Conservation (phyloP, 371 early-diverging fungal species). For the Vairimorpha apis region DNA sequence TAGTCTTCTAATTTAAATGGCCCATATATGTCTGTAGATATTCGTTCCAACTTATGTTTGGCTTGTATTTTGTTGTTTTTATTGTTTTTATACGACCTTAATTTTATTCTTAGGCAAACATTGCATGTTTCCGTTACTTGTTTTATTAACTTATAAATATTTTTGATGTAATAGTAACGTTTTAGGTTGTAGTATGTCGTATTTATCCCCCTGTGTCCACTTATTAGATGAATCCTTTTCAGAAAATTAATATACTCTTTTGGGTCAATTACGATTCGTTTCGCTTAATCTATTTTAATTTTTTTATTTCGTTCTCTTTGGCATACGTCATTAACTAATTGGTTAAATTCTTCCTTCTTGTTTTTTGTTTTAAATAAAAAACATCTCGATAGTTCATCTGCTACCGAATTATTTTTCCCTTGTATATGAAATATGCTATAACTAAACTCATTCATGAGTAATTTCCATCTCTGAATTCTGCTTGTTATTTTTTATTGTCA, state of each 20-base stretch:
- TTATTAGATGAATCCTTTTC: slow-evolving; percentile 9
- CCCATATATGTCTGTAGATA: slow-evolving; percentile 3
- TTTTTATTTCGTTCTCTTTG: background rate
- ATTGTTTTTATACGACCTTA: background rate
- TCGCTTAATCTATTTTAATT: background rate
- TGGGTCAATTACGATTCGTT: background rate
- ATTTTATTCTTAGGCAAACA: background rate
- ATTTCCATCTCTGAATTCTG: slow-evolving; percentile 36
- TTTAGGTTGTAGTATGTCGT: background rate
- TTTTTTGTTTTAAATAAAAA: background rate
- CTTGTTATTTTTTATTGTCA: background rate
- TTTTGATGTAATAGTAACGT: background rate
- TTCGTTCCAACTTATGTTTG: background rate
- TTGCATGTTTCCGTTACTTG: too few relatives aligned
- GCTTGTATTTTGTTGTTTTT: background rate
- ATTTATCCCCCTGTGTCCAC: slow-evolving; percentile 1
- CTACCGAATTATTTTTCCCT: slow-evolving; percentile 10
- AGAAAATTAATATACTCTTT: background rate
- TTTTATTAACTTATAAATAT: background rate
- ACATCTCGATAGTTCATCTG: slow-evolving; percentile 44
- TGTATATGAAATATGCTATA: slow-evolving; percentile 19
- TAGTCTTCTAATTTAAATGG: background rate
- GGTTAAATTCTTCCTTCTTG: background rate
- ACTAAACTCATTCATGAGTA: slow-evolving; percentile 20
- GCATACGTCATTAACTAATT: background rate